Evolutionary conservation across 2,329 filamentous ascomycete genomes (phyloP), one percentile per base, ranked within the genome.

Genomic region (Apiospora marii): DNA sequence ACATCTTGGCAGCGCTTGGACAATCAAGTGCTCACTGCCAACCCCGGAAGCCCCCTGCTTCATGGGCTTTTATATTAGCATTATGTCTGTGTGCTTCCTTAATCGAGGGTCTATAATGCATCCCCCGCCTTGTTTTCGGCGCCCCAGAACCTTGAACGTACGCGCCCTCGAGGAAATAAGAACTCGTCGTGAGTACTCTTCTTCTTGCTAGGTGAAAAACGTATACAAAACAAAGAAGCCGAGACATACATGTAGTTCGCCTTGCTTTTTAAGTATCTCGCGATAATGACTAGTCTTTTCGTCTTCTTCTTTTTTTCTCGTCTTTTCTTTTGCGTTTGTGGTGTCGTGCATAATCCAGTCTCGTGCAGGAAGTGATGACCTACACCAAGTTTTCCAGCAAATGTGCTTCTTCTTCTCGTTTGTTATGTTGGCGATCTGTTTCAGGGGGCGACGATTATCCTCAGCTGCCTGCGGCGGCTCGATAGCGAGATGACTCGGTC

Each of bases 31-130:
- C 58, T 13, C 1, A 64, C 16, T n/a, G 58, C 58, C 5, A 2
- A 64, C 16, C 30, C 19, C 19, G 58, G 58, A 10, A 14, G 24
- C 13, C 4, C 34, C 19, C 37, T 64, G 19, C 19, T 19, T n/a
- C 34, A 19, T 41, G 34, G 58, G 5, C n/a, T 64, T 53, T 37
- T 61, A n/a, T 61, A 61, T 61, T n/a, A 37, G 53, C 30, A n/a
- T n/a, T n/a, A 37, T 61, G 53, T 37, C 53, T 37, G 53, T 61
- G 53, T 61, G 53, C 7, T 61, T 37, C 30, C 53, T 61, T 37
- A 7, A 19, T 37, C 53, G 7, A 8, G 6, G 46, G 46, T n/a
- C 1, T n/a, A 51, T 27, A 13, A 22, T 51, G 10, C 10, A 51
- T 51, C 49, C 48, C n/a, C 12, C 49, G 49, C 49, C 49, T 51